Evolutionary conservation across 1,284 basidiomycete species (phyloP).

Genomic region (Malassezia dermatis): DNA sequence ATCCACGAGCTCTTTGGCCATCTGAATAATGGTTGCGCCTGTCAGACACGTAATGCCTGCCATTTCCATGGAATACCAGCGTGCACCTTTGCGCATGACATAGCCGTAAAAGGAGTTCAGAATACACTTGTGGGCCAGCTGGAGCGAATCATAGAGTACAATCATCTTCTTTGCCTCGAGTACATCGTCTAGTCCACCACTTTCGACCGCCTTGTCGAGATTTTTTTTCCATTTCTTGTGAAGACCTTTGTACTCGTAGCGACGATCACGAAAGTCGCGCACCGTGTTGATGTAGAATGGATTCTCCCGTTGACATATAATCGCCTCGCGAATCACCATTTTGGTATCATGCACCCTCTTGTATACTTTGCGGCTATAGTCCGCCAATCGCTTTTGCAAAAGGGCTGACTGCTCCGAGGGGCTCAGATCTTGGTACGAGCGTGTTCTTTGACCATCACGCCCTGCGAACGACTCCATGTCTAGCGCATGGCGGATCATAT

Average conservation of each 20-base stretch:
- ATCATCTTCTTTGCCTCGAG: slow-evolving; percentile 99
- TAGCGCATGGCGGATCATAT: slow-evolving; percentile 96
- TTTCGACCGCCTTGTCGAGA: slow-evolving; percentile 63
- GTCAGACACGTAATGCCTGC: slow-evolving; percentile 98
- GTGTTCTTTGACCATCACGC: slow-evolving; percentile 62
- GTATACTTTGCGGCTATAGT: slow-evolving; percentile 97
- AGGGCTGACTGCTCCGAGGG: slow-evolving; percentile 78
- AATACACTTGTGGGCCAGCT: slow-evolving; percentile 98
- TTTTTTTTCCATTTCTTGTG: slow-evolving; percentile 99
- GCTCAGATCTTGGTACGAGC: slow-evolving; percentile 77
- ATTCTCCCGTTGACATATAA: slow-evolving; percentile 96
- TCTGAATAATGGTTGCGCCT: slow-evolving; percentile 97
- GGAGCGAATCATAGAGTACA: slow-evolving; percentile 97
- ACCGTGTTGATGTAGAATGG: slow-evolving; percentile 99
- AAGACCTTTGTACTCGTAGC: slow-evolving; percentile 97
- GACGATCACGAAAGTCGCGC: slow-evolving; percentile 87
- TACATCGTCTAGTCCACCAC: slow-evolving; percentile 57
- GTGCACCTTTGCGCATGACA: slow-evolving; percentile 97
- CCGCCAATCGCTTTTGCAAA: slow-evolving; percentile 89
- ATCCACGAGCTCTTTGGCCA: slow-evolving; percentile 91
- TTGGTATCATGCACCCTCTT: slow-evolving; percentile 98
- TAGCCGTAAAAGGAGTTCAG: slow-evolving; percentile 99
- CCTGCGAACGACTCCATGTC: slow-evolving; percentile 88
- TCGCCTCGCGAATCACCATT: slow-evolving; percentile 83
- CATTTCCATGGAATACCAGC: slow-evolving; percentile 99